phyloP scores from a whole-genome alignment of 2,329 filamentous ascomycete species.

The Fusarium floridanum region DNA sequence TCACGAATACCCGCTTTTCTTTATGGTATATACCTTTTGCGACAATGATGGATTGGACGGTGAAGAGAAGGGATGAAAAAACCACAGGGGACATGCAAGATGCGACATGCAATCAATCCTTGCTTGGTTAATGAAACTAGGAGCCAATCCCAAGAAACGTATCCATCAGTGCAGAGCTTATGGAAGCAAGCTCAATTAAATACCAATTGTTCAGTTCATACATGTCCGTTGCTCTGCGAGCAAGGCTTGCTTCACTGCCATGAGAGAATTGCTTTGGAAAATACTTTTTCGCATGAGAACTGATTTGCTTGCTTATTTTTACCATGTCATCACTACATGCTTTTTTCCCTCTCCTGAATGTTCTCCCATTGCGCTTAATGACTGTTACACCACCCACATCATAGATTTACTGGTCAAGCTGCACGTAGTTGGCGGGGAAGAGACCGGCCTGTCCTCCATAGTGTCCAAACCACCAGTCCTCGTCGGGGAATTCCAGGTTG shows the following conservation, averaged over 20 bases:
- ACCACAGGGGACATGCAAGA: conserved; percentile 10
- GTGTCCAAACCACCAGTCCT: conserved; percentile 98
- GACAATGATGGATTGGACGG: conserved; percentile 10
- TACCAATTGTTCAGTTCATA: neutral
- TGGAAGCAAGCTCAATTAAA: neutral
- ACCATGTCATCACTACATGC: conserved; percentile 28
- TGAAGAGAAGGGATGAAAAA: conserved; percentile 6
- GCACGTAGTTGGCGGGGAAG: conserved; percentile 82
- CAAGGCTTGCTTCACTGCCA: neutral
- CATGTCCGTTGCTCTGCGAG: neutral
- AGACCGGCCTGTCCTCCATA: conserved; percentile 84
- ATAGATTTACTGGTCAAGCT: conserved; percentile 59
- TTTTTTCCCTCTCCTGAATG: conserved; percentile 30
- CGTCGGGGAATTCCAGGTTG: conserved; percentile 92
- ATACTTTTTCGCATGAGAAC: conserved; percentile 23
- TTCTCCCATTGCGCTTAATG: conserved; percentile 13
- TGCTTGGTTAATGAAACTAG: neutral
- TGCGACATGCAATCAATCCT: neutral
- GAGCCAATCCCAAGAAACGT: neutral
- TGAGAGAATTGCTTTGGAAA: neutral
- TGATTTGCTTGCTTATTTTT: conserved; percentile 43
- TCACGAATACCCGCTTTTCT: conserved; percentile 15
- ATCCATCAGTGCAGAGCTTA: neutral
- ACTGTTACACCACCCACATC: neutral
- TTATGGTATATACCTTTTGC: conserved; percentile 15